phyloP scores from a whole-genome alignment of 208 protist species.

The Acanthamoeba healyi region DNA sequence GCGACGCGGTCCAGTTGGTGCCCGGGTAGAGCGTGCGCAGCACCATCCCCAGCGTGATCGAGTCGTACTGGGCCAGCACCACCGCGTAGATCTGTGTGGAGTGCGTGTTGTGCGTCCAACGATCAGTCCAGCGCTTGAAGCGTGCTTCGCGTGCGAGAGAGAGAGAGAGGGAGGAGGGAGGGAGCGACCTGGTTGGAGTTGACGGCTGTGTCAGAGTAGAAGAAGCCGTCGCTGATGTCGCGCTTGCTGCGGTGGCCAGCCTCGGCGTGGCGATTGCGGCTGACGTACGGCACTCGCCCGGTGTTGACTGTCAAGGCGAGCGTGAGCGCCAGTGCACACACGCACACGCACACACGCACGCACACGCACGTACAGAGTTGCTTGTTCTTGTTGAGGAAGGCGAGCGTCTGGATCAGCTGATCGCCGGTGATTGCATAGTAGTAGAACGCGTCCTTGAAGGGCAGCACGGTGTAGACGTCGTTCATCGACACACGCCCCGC shows the following conservation, averaged over 20 bases:
- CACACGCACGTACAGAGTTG: background rate
- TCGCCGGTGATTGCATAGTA: constrained; percentile 6
- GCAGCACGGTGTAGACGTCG: constrained; percentile 67
- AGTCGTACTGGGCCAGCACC: constrained; percentile 61
- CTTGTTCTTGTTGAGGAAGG: constrained; percentile 12
- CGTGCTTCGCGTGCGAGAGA: too few relatives aligned
- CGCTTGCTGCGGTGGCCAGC: background rate
- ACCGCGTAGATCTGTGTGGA: constrained; percentile 46
- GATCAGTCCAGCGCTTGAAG: too few relatives aligned
- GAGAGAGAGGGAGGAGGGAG: background rate
- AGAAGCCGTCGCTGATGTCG: constrained; percentile 62
- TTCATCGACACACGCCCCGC: constrained; percentile 19
- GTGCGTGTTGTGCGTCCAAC: too few relatives aligned
- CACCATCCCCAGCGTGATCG: constrained; percentile 43
- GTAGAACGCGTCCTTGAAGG: constrained; percentile 63
- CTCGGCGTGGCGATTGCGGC: background rate
- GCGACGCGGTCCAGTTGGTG: background rate
- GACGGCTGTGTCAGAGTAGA: constrained; percentile 13
- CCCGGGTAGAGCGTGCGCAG: constrained; percentile 19
- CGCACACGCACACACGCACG: background rate
- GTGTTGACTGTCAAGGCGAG: constrained; percentile 16
- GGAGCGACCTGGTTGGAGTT: constrained; percentile 36
- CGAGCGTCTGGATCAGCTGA: background rate
- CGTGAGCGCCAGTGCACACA: background rate
- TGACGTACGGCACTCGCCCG: constrained; percentile 8